Percentiles rank a stretch among this genome's conserved stretches.
Evolutionary conservation across 2,329 filamentous ascomycete genomes (phyloP).

Genomic region (Monilinia vaccinii-corymbosi): DNA sequence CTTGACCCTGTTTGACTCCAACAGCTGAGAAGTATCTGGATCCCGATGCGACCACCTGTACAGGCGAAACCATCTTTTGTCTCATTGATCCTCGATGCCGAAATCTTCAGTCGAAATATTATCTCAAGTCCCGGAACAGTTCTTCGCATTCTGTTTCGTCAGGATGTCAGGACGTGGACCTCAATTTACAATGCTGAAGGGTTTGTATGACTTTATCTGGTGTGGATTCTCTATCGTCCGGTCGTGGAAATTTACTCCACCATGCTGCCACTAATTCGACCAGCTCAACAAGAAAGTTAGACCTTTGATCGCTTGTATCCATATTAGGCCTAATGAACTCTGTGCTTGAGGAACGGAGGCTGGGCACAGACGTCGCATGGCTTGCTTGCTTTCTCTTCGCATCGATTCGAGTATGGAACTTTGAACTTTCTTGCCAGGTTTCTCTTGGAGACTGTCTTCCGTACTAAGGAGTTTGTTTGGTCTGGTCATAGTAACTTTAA

Average conservation of each 20-base stretch:
- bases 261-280: neutral
- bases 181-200: neutral
- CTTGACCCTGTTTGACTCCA: conserved; percentile 7
- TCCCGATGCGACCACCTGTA: neutral
- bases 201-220: neutral
- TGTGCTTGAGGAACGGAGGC: neutral
- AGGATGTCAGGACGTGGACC: neutral
- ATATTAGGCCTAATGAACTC: neutral
- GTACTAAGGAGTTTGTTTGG: neutral
- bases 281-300: neutral
- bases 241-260: neutral
- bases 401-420: conserved; percentile 5
- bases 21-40: conserved; percentile 1
- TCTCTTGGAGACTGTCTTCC: neutral
- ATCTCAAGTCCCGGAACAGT: neutral
- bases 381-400: neutral
- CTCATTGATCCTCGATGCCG: neutral
- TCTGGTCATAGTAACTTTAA: neutral
- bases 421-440: conserved; percentile 14
- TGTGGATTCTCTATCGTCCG: neutral
- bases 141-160: conserved; percentile 4
- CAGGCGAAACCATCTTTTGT: conserved; percentile 4
- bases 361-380: neutral
- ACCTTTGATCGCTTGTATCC: conserved; percentile 1
- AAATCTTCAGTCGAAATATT: neutral